phyloP scores from a whole-genome alignment of 1,284 basidiomycete genomes.

The Hymenochaete sp. region DNA sequence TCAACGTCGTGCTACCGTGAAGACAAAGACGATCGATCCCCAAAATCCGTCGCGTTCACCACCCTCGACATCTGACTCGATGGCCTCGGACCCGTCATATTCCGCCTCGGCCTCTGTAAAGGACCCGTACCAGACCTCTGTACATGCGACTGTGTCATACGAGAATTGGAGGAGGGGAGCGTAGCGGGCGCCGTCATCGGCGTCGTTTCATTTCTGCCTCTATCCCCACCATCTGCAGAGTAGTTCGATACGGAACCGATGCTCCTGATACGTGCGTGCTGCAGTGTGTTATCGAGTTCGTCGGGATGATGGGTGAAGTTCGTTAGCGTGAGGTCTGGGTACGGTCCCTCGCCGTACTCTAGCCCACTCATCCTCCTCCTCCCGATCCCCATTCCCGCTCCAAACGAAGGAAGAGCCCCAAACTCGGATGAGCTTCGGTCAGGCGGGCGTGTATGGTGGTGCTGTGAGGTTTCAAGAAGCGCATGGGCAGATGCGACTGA shows the following conservation, averaged over 20 bases:
- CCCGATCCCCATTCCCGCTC: slow-evolving; percentile 17
- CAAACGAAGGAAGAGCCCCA: background rate
- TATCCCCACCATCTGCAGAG: slow-evolving; percentile 1
- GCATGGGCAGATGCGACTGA: slow-evolving; percentile 4
- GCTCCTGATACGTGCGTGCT: background rate
- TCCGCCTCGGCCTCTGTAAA: slow-evolving; percentile 1
- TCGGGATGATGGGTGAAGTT: slow-evolving; percentile 25
- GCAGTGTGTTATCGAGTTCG: slow-evolving; percentile 10
- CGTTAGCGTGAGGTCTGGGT: slow-evolving; percentile 36
- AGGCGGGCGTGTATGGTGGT: background rate
- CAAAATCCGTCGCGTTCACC: slow-evolving; percentile 8
- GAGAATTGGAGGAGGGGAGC: no score
- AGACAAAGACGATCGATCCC: background rate
- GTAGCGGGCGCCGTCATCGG: background rate
- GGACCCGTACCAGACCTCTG: background rate
- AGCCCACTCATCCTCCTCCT: slow-evolving; percentile 15
- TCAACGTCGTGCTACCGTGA: background rate
- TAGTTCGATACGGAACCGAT: background rate
- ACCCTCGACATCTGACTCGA: slow-evolving; percentile 15
- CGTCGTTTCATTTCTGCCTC: background rate
- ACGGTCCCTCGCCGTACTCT: slow-evolving; percentile 28
- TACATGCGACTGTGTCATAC: no score
- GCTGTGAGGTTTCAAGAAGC: slow-evolving; percentile 26
- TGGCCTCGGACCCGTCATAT: slow-evolving; percentile 7
- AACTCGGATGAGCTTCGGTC: background rate